Evolutionary conservation across 106 monocot genomes (phyloP), one percentile per base, ranked within the genome.

Genomic region (Dendrobium officinale): DNA sequence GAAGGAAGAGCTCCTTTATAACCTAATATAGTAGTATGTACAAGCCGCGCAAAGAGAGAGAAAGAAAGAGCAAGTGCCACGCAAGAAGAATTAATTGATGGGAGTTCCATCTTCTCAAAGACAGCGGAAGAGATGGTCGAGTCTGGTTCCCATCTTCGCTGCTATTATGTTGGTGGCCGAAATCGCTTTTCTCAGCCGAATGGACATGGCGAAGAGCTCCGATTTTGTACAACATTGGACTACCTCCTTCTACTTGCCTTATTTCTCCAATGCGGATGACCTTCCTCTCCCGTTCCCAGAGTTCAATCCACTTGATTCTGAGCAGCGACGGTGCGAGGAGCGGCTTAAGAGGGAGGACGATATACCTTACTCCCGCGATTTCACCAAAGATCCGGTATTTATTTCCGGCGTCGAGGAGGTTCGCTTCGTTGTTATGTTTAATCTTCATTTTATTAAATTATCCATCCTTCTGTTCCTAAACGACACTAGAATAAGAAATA

Each of bases 151-250:
- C 18, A 59, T 93, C 73, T 82, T 87, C 56, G 88, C 85, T 42
- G 88, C 75, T 79, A 42, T 89, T 41, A 87, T 93, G 49, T 88
- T 96, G 26, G 42, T 88, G 42, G 86, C 87, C 26, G 96, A 93
- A 88, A 89, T 96, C 81, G 78, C 84, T 64, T 90, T 96, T 81
- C 82, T 96, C 24, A 87, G 88, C 79, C 90, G 92, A 56, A 93
- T 96, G 51, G 93, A 93, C 84, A 86, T 93, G 48, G 86, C 77
- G 55, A 66, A 66, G 24, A 24, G 8, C 26, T n/a, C 22, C 1
- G 66, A 66, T 66, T 75, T 86, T 17, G 88, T 96, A 73, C 55
- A 93, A 61, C 70, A 82, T 24, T 93, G 92, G 92, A 86, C 90
- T 81, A 81, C 51, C 80, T 86, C 89, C 67, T 87, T 88, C 67